Conservation (phyloP, 257 asterid species). For the Solanum rostratum region DNA sequence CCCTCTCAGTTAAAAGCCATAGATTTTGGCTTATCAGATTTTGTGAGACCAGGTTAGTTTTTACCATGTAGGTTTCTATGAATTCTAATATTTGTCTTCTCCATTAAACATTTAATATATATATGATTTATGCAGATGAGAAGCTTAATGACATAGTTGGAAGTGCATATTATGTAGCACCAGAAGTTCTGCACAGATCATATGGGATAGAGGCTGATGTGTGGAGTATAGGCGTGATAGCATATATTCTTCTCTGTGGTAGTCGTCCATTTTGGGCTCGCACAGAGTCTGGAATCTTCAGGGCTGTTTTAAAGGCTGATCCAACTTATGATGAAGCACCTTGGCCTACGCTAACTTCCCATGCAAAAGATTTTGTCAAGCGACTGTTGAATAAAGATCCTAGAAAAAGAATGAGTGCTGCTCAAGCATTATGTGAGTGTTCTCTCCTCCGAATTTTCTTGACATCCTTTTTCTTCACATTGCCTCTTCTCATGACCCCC, state of each 20-base stretch:
- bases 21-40: slow-evolving; percentile 64
- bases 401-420: slow-evolving; percentile 51
- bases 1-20: slow-evolving; percentile 45
- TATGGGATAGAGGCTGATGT: slow-evolving; percentile 41
- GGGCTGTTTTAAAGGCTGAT: slow-evolving; percentile 43
- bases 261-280: slow-evolving; percentile 70
- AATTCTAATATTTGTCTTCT: neutral
- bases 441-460: neutral
- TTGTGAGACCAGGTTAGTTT: slow-evolving; percentile 44
- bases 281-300: slow-evolving; percentile 59
- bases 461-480: neutral
- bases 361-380: slow-evolving; percentile 49
- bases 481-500: neutral
- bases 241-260: slow-evolving; percentile 59
- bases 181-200: slow-evolving; percentile 41
- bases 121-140: slow-evolving; percentile 35
- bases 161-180: slow-evolving; percentile 46
- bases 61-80: neutral
- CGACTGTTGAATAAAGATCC: slow-evolving; percentile 49
- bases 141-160: slow-evolving; percentile 63
- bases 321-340: slow-evolving; percentile 51
- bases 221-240: slow-evolving; percentile 40
- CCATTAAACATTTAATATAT: neutral
- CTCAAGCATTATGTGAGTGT: slow-evolving; percentile 61
- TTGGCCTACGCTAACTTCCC: slow-evolving; percentile 44